phyloP scores from a whole-genome alignment of 2,329 filamentous ascomycete genomes.

The Fusarium tupiense region DNA sequence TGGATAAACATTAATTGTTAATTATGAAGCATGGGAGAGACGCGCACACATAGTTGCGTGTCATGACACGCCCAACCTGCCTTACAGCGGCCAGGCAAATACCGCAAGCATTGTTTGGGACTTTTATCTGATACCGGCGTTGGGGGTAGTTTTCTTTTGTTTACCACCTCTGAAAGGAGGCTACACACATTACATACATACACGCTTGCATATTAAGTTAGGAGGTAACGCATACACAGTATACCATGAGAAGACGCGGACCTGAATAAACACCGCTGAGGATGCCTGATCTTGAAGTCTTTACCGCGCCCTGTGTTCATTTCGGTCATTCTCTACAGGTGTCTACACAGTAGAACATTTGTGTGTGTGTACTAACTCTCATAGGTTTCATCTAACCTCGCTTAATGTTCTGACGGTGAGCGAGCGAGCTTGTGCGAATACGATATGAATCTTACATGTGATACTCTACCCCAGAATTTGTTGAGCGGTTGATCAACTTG shows the following conservation, averaged over 20 bases:
- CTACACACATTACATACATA: constrained; percentile 23
- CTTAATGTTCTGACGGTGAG: constrained; percentile 9
- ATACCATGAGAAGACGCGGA: constrained; percentile 27
- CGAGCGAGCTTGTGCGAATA: constrained; percentile 19
- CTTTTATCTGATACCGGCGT: constrained; percentile 31
- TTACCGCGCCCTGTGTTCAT: not conserved
- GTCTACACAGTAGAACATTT: not conserved
- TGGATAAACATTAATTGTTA: constrained; percentile 30
- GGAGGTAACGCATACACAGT: constrained; percentile 21
- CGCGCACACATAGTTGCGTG: not conserved
- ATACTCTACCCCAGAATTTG: not conserved
- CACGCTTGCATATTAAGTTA: constrained; percentile 19
- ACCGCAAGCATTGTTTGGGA: constrained; percentile 18
- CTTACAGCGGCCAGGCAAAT: constrained; percentile 16
- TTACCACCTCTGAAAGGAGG: constrained; percentile 15
- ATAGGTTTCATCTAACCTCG: not conserved
- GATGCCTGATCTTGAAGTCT: not conserved
- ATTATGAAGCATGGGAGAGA: constrained; percentile 3
- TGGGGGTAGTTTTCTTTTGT: constrained; percentile 27
- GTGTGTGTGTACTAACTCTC: not conserved
- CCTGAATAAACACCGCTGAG: constrained; percentile 26
- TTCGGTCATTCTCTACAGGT: not conserved
- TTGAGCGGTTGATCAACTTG: not conserved
- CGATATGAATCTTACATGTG: constrained; percentile 12
- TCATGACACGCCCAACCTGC: constrained; percentile 13